Evolutionary conservation across 768 basidiomycete genomes (phyloP).

Genomic region (Nevesoporus exiguus): DNA sequence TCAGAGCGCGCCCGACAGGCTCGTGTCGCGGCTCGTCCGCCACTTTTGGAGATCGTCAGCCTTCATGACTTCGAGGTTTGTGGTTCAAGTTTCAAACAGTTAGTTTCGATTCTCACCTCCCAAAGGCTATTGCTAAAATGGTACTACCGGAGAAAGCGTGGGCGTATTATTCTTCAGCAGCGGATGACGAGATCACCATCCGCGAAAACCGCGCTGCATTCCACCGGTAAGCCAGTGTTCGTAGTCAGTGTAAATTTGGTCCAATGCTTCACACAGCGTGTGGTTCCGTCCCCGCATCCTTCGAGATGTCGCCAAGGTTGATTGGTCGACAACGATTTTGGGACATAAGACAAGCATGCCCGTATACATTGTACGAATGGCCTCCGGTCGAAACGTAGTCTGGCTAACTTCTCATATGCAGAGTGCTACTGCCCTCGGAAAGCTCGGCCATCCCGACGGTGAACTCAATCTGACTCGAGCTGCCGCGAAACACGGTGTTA

Average conservation of each 20-base stretch:
- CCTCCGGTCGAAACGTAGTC: neutral
- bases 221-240: slow-evolving; percentile 55
- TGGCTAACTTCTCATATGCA: slow-evolving; percentile 22
- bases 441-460: slow-evolving; percentile 94
- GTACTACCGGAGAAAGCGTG: slow-evolving; percentile 87
- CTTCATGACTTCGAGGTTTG: slow-evolving; percentile 92
- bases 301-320: slow-evolving; percentile 80
- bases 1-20: slow-evolving; percentile 68
- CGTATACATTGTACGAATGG: slow-evolving; percentile 63
- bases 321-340: slow-evolving; percentile 80
- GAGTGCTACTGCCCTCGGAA: slow-evolving; percentile 87
- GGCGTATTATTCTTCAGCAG: slow-evolving; percentile 96
- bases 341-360: slow-evolving; percentile 76
- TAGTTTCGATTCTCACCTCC: slow-evolving; percentile 8
- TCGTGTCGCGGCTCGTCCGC: slow-evolving; percentile 60
- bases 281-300: slow-evolving; percentile 92
- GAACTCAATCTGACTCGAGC: slow-evolving; percentile 89
- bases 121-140: slow-evolving; percentile 73
- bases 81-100: neutral
- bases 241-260: neutral
- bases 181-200: slow-evolving; percentile 90
- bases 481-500: slow-evolving; percentile 73
- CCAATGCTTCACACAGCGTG: slow-evolving; percentile 41
- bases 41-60: slow-evolving; percentile 76
- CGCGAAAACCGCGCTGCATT: slow-evolving; percentile 91